A percentile compares a stretch with the other conserved stretches of the same genome.
Conservation (phyloP, 2,329 filamentous ascomycete species). For the Rhytidhysteron rufulum region DNA sequence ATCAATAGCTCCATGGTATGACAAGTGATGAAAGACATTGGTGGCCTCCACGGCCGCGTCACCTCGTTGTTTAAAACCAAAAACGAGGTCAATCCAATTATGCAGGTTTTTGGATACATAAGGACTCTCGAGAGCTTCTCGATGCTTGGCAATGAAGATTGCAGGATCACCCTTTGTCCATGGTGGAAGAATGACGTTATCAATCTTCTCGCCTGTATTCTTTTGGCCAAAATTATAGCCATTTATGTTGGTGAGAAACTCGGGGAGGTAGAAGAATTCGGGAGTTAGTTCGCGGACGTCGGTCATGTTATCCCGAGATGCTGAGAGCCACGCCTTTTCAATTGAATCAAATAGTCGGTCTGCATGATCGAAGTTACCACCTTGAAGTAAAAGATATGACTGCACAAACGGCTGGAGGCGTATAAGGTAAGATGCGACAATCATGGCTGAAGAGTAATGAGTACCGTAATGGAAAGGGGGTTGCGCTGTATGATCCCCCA, state of each 20-base stretch:
- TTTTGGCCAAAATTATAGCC: conserved; percentile 91
- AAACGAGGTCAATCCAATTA: conserved; percentile 93
- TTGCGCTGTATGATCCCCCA: conserved; percentile 65
- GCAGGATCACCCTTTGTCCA: conserved; percentile 97
- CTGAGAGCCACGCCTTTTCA: conserved; percentile 83
- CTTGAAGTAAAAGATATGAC: conserved; percentile 89
- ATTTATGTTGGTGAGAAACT: conserved; percentile 92
- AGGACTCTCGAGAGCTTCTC: conserved; percentile 91
- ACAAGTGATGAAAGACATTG: conserved; percentile 95
- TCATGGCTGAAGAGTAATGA: conserved; percentile 99
- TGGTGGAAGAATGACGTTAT: conserved; percentile 82
- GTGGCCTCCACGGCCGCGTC: conserved; percentile 86
- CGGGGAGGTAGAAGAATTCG: conserved; percentile 95
- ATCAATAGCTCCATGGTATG: conserved; percentile 90
- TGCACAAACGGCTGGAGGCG: conserved; percentile 94
- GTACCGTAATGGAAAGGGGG: conserved; percentile 96
- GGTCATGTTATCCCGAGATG: conserved; percentile 83
- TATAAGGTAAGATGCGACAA: conserved; percentile 93
- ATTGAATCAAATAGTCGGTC: conserved; percentile 95
- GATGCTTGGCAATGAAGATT: conserved; percentile 91
- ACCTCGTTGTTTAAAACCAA: conserved; percentile 89
- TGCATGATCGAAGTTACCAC: conserved; percentile 93
- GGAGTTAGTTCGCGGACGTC: conserved; percentile 94
- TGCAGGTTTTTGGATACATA: conserved; percentile 88
- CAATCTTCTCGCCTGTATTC: conserved; percentile 72